Percentiles rank a stretch among this genome's conserved stretches.
Conservation (phyloP, 176 grass and related monocot genomes). For the Areca catechu region DNA sequence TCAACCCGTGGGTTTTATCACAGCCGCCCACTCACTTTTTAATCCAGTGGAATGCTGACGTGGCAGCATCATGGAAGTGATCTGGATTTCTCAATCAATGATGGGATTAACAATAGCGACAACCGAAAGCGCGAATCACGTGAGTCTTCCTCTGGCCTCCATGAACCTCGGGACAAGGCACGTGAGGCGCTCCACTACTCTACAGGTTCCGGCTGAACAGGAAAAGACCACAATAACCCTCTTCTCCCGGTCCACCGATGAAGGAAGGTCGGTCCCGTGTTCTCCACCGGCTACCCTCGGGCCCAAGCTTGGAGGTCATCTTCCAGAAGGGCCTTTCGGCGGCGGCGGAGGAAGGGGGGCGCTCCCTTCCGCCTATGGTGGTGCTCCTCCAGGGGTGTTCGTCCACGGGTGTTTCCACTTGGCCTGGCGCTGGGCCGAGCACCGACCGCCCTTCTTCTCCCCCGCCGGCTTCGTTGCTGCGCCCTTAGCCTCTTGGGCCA, state of each 20-base stretch:
- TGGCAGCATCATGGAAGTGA: no score
- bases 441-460: conserved; percentile 76
- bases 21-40: no score
- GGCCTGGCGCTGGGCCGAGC: conserved; percentile 91
- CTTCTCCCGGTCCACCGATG: conserved; percentile 11
- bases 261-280: conserved; percentile 56
- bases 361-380: conserved; percentile 30
- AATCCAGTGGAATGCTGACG: no score
- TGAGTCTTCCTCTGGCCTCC: no score
- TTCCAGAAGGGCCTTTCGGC: conserved; percentile 26
- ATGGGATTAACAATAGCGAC: no score
- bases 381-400: no score
- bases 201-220: not conserved
- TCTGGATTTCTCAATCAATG: no score
- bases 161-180: no score
- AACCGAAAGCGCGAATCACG: no score
- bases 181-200: not conserved
- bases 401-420: conserved; percentile 92
- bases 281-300: conserved; percentile 63
- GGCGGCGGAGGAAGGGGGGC: not conserved
- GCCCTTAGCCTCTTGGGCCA: conserved; percentile 76
- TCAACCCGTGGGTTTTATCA: no score
- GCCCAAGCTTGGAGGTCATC: conserved; percentile 72
- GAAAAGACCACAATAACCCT: conserved; percentile 12
- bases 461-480: conserved; percentile 61